Conservation (phyloP, 2,329 filamentous ascomycete species). For the Elsinoe batatas region DNA sequence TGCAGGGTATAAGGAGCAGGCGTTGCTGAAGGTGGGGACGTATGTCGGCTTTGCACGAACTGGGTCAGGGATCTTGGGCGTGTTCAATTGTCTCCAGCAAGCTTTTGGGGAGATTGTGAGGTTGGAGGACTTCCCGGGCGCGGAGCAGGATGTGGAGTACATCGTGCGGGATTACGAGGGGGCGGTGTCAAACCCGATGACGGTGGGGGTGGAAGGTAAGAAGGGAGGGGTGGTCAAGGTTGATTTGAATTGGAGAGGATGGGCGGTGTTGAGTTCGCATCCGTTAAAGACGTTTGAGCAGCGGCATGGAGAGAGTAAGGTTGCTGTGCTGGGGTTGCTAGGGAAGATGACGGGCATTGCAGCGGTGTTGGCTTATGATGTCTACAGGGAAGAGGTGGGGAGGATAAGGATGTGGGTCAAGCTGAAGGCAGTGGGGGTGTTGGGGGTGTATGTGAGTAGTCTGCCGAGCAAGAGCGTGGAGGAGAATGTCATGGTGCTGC, state of each 20-base stretch:
- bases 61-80: slow-evolving; percentile 66
- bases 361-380: slow-evolving; percentile 56
- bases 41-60: slow-evolving; percentile 61
- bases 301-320: slow-evolving; percentile 23
- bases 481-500: slow-evolving; percentile 38
- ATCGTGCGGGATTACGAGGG: slow-evolving; percentile 67
- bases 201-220: slow-evolving; percentile 22
- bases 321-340: slow-evolving; percentile 61
- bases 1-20: slow-evolving; percentile 60
- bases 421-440: slow-evolving; percentile 68
- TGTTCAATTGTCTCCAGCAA: slow-evolving; percentile 69
- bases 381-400: slow-evolving; percentile 49
- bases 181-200: slow-evolving; percentile 46
- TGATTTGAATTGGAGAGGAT: slow-evolving; percentile 37
- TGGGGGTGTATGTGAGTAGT: slow-evolving; percentile 69
- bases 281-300: slow-evolving; percentile 37
- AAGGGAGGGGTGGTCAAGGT: slow-evolving; percentile 50
- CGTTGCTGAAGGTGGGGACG: slow-evolving; percentile 65
- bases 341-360: slow-evolving; percentile 86
- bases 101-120: slow-evolving; percentile 59
- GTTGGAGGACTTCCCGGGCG: slow-evolving; percentile 63
- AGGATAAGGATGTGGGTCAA: slow-evolving; percentile 55
- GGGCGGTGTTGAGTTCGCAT: slow-evolving; percentile 73
- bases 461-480: slow-evolving; percentile 43
- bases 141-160: slow-evolving; percentile 49